Evolutionary conservation across 2,329 filamentous ascomycete species (phyloP).

Genomic region (Claviceps arundinis): DNA sequence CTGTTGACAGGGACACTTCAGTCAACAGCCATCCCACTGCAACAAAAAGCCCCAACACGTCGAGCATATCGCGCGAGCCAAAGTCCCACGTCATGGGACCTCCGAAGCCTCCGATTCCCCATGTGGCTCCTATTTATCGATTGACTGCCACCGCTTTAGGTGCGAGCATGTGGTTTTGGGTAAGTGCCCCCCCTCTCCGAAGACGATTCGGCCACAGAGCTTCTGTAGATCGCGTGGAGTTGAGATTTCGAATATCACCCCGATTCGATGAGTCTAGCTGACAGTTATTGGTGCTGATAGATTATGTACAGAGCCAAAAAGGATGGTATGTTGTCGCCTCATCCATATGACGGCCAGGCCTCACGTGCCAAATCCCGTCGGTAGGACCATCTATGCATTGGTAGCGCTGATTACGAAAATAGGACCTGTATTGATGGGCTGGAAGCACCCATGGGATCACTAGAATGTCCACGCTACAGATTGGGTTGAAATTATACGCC

Average conservation of each 20-base stretch:
- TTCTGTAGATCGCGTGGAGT: neutral
- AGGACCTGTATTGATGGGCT: constrained; percentile 71
- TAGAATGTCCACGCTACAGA: constrained; percentile 28
- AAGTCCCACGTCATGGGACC: constrained; percentile 14
- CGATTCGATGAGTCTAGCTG: neutral
- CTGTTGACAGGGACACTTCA: neutral
- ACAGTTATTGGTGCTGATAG: constrained; percentile 28
- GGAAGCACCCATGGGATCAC: constrained; percentile 96
- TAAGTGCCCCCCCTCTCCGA: constrained; percentile 33
- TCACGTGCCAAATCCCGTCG: neutral
- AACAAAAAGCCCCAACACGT: neutral
- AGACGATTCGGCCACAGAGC: neutral
- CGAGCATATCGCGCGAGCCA: neutral
- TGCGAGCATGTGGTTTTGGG: constrained; percentile 99
- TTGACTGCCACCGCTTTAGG: constrained; percentile 77
- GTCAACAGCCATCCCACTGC: neutral
- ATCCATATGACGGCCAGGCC: neutral
- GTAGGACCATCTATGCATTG: neutral
- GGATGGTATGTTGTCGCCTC: constrained; percentile 48
- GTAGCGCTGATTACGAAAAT: neutral
- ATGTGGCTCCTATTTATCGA: constrained; percentile 55
- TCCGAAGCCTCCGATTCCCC: constrained; percentile 30
- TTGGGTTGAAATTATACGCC: neutral
- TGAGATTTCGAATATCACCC: neutral
- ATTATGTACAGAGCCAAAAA: constrained; percentile 94